Percentiles rank a stretch among this genome's conserved stretches.
Evolutionary conservation across 352 stramenopile species (phyloP).

Genomic region (Phytophthora capsici): DNA sequence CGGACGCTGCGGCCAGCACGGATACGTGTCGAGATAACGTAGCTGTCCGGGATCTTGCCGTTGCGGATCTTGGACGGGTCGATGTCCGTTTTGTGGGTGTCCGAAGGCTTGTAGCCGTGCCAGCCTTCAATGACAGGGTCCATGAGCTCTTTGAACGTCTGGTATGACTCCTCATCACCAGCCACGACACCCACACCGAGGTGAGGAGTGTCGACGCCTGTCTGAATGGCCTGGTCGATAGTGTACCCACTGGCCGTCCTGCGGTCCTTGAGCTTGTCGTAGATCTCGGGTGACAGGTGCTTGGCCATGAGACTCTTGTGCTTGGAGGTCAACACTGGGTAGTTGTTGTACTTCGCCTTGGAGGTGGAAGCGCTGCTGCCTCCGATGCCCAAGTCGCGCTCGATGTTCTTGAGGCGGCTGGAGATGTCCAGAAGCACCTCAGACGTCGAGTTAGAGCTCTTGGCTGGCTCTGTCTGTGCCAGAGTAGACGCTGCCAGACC

Average conservation of each 20-base stretch:
- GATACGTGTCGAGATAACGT: constrained; percentile 91
- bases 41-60: constrained; percentile 71
- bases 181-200: constrained; percentile 77
- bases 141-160: constrained; percentile 79
- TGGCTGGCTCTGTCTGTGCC: constrained; percentile 41
- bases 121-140: constrained; percentile 84
- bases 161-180: constrained; percentile 87
- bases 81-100: constrained; percentile 79
- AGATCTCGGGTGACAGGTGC: constrained; percentile 79
- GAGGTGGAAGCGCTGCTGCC: constrained; percentile 3
- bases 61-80: constrained; percentile 66
- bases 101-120: constrained; percentile 67
- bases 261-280: constrained; percentile 66
- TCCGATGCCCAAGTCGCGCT: constrained; percentile 67
- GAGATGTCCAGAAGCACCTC: constrained; percentile 74
- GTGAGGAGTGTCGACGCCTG: constrained; percentile 71
- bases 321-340: constrained; percentile 78
- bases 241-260: constrained; percentile 76
- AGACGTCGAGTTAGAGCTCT: constrained; percentile 57
- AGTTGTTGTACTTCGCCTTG: constrained; percentile 67
- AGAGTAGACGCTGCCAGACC: constrained; percentile 58
- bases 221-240: constrained; percentile 85
- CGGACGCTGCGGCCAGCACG: constrained; percentile 85
- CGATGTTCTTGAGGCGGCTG: constrained; percentile 63
- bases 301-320: constrained; percentile 82